Percentiles rank a stretch among this genome's conserved stretches.
phyloP scores from a whole-genome alignment of 2,329 filamentous ascomycete species.

The Ascochyta pisi region DNA sequence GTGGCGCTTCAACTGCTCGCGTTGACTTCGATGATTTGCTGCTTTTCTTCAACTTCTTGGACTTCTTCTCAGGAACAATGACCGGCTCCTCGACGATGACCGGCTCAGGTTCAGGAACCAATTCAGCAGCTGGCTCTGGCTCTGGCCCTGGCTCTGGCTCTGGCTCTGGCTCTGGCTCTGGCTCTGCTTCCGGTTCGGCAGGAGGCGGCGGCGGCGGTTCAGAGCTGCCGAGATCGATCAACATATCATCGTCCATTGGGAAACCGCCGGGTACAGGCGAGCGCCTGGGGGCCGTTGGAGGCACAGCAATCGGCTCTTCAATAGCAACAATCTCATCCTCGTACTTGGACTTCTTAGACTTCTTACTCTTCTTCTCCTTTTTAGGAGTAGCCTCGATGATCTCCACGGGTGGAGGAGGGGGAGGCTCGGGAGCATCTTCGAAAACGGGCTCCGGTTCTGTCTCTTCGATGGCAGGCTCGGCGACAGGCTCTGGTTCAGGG shows the following conservation, averaged over 20 bases:
- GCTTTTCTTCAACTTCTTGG: conserved; percentile 45
- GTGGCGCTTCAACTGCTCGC: conserved; percentile 39
- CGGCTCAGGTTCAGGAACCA: conserved; percentile 17
- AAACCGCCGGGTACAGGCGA: conserved; percentile 57
- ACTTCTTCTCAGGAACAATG: conserved; percentile 41
- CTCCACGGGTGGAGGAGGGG: conserved; percentile 23
- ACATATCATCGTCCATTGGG: conserved; percentile 52
- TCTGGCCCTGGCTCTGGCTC: not conserved
- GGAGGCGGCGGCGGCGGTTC: conserved; percentile 54
- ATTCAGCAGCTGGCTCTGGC: conserved; percentile 18
- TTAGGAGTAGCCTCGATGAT: conserved; percentile 17
- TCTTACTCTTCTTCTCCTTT: conserved; percentile 19
- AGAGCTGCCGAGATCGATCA: conserved; percentile 36
- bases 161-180: conserved; percentile 14
- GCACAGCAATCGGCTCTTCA: conserved; percentile 26
- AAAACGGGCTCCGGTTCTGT: conserved; percentile 39
- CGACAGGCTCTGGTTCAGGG: conserved; percentile 35
- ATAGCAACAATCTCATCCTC: conserved; percentile 13
- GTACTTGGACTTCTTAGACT: conserved; percentile 8
- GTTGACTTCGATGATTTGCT: conserved; percentile 28
- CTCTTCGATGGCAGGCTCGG: conserved; percentile 25
- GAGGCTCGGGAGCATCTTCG: conserved; percentile 26
- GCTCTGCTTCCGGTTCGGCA: conserved; percentile 39
- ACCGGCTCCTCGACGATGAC: not conserved
- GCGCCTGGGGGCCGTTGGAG: conserved; percentile 22